Conservation (phyloP, 805 yeast genomes). For the Barnettozyma populi region DNA sequence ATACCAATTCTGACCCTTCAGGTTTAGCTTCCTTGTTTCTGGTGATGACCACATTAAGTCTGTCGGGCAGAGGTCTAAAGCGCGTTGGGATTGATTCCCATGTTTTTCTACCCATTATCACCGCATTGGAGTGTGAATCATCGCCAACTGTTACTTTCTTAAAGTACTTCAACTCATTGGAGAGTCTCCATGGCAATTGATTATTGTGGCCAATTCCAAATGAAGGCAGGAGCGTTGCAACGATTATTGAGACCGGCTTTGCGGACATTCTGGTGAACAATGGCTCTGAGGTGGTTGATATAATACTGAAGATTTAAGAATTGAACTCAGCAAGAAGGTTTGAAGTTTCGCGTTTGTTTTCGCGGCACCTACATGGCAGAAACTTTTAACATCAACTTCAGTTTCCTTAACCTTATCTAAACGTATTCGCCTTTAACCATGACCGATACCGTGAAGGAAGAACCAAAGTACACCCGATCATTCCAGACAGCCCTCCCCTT, state of each 20-base stretch:
- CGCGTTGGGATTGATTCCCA: constrained; percentile 89
- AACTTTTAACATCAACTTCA: neutral
- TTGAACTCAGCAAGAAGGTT: neutral
- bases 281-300: neutral
- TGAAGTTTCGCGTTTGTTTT: neutral
- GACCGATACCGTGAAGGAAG: neutral
- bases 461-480: constrained; percentile 3
- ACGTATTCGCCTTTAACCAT: neutral
- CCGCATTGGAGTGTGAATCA: constrained; percentile 52
- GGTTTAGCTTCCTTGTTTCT: constrained; percentile 28
- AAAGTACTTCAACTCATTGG: constrained; percentile 83
- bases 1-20: constrained; percentile 26
- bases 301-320: too few species aligned
- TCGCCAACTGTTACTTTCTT: constrained; percentile 57
- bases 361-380: neutral
- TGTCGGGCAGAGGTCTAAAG: constrained; percentile 75
- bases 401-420: too few species aligned
- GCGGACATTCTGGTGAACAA: neutral
- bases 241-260: constrained; percentile 55
- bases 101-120: constrained; percentile 92
- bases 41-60: constrained; percentile 75
- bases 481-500: constrained; percentile 10
- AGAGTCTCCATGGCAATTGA: constrained; percentile 79
- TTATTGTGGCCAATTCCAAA: constrained; percentile 85
- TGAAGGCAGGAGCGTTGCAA: constrained; percentile 79